These are phyloP conservation scores for Chloromonas sp. DNA, from an alignment of 163 green algal genomes.

Conservation along the genomic window DNA sequence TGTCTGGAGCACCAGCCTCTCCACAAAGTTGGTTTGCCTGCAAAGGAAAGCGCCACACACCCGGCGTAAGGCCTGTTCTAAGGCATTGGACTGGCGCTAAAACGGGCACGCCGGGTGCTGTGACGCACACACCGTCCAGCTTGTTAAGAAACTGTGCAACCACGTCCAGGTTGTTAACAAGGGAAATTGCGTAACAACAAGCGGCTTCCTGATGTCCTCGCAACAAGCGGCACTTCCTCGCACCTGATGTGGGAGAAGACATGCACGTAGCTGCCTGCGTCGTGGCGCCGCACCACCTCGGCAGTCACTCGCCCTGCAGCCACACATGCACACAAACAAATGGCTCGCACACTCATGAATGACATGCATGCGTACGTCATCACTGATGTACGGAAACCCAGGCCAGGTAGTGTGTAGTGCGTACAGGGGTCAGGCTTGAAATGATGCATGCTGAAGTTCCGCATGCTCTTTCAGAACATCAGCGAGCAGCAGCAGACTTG, in stretches of 20 bases:
- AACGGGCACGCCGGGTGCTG: background rate
- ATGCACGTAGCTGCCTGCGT: background rate
- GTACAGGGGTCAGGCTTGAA: too few species aligned
- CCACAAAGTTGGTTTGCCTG: background rate
- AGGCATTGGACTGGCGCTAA: too few species aligned
- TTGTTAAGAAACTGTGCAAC: background rate
- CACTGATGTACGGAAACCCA: too few species aligned
- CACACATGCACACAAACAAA: too few species aligned
- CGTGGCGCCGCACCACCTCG: background rate
- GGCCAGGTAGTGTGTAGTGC: too few species aligned
- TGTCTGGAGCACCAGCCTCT: background rate
- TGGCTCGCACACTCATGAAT: too few species aligned
- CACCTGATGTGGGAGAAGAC: background rate
- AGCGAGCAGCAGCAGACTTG: background rate
- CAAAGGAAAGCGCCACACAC: background rate
- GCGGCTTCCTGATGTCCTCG: too few species aligned
- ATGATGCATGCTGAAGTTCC: too few species aligned
- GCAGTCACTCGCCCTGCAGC: background rate
- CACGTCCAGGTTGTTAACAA: too few species aligned
- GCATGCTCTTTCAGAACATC: too few species aligned
- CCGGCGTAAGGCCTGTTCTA: background rate
- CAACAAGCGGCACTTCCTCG: background rate
- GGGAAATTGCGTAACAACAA: too few species aligned
- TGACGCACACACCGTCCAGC: background rate
- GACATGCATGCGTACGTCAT: too few species aligned